Evolutionary conservation across 805 yeast genomes (phyloP), one percentile per base, ranked within the genome.

Genomic region (Lachancea lanzarotensis): DNA sequence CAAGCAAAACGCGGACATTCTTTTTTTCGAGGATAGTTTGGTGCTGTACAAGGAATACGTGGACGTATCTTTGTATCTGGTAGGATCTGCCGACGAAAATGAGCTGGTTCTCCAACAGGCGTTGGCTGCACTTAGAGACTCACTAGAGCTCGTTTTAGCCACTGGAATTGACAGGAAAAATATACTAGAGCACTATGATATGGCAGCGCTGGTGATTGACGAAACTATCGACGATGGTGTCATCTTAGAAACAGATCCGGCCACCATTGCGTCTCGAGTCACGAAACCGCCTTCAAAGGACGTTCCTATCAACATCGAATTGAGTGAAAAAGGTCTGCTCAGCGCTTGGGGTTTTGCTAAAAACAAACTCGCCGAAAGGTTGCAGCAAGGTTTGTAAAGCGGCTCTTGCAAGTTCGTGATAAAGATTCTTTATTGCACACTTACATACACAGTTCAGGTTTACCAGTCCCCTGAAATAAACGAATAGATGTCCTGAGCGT

Each of bases 141-240:
- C 95, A 11, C 69, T 93, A 50, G 91, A 84, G 53, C 79, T 86
- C 47, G 74, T 90, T 40, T 71, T 90, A 49, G 75, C 69, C 50
- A 55, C 61, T 32, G 73, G 84, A 12, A 70, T 90, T 50, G 98
- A 93, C 66, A 86, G 81, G 63, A 74, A 81, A 52, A 76, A 90
- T 2, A 69, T 91, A 38, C 76, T 81, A 56, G 95, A 86, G 52
- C 78, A 82, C 62, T 93, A 83, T 62, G 98, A 93, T 66, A 73
- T 86, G 72, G 83, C 89, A 32, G 73, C 87, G 36, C 74, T 93
- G 63, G 86, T 95, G 3, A 76, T 90, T 36, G 98, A 93, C 65
- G 98, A 93, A 67, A 76, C 95, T 9, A 73, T 93, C 40, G 98
- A 93, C 62, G 95, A 90, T 61, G 98, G 98, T 34, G 79, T 93